Evolutionary conservation across 2,329 filamentous ascomycete species (phyloP), one percentile per base, ranked within the genome.

Genomic region (Sarocladium strictum): DNA sequence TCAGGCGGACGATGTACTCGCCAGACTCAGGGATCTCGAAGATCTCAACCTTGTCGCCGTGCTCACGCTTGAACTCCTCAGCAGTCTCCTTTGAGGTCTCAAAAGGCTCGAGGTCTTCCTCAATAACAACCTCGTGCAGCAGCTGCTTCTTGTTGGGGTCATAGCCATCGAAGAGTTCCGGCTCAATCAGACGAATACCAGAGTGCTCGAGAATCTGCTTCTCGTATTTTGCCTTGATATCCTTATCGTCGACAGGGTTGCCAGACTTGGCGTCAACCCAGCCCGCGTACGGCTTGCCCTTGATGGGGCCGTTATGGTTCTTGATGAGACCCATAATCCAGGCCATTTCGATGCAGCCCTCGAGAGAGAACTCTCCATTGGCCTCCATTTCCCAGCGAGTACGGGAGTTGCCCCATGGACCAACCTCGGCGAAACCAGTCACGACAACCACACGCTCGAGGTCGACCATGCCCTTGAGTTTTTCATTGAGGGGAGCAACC

Each of bases 281-380:
- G 63, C 94, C 94, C 61, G 93, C 90, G 76, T 99, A 97, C 60
- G 88, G 88, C 76, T 96, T 88, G 69, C 94, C 94, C 78, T 99
- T 99, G 69, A 99, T 84, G 29, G 87, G 86, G 17, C 94, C 94
- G 63, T 97, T 97, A 78, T 96, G 90, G 72, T 99, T 96, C 80
- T 93, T 97, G 77, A 99, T 97, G 57, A 97, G 84, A 67, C 94
- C 94, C 93, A 97, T 99, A 72, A 99, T 90, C 94, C 94, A 99
- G 29, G 94, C 92, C 94, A 99, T 99, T 74, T 99, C 94, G 57
- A 99, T 87, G 65, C 94, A 97, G 27, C 94, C 94, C 72, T 99
- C 95, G 14, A 99, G 83, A 9, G 94, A 97, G 76, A 99, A 99
- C 67, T 96, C 83, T 67, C 94, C 94, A 62, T 92, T 86, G 1